Base-by-base conservation (phyloP, 2,329 filamentous ascomycete genomes). In the Venturiaceae sp. region DNA sequence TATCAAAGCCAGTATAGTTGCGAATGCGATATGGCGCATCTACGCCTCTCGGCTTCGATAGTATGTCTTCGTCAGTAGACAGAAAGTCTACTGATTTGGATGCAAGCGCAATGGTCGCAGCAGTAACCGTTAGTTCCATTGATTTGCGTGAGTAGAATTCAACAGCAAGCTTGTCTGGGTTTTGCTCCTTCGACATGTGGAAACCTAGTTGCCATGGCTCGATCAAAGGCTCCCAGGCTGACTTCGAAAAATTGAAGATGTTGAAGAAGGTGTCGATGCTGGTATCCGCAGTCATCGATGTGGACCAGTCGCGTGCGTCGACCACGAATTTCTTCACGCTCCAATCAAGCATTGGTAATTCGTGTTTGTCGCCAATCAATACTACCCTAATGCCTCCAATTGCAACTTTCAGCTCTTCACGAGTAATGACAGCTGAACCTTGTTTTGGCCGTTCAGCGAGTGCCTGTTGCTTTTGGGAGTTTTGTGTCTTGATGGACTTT, bases 221-320 rank as follows among this genome's bases (percentile, higher is more conserved):
- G 28, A 99, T 84, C 34, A 99, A 75, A 3, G 94, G 94, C 71
- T 99, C 94, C 94, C 94, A 99, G 3, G 91, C 90, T 0, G 94
- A 99, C 71, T 99, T 99, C 14, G 94, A 94, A 74, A 99, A 99
- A 72, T 99, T 99, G 78, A 96, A 99, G 28, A 99, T 87, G 66
- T 97, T 99, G 65, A 95, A 83, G 71, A 96, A 96, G 63, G 92
- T 90, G 62, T 96, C 90, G 53, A 99, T 85, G n/a, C 84, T 87
- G 0, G 90, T 88, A 68, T 96, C 90, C 0, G 90, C 92, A 66
- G 86, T 91, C 71, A 99, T 80, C 23, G 86, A 87, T 5, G 85
- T 86, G 1, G 92, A 92, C 94, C 94, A 99, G 68, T 99, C 90
- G 63, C 87, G 84, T 3, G 95, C 89, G 50, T 87, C 84, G 2